phyloP scores from a whole-genome alignment of 768 basidiomycete genomes.

The Leccinum disarticulatum region DNA sequence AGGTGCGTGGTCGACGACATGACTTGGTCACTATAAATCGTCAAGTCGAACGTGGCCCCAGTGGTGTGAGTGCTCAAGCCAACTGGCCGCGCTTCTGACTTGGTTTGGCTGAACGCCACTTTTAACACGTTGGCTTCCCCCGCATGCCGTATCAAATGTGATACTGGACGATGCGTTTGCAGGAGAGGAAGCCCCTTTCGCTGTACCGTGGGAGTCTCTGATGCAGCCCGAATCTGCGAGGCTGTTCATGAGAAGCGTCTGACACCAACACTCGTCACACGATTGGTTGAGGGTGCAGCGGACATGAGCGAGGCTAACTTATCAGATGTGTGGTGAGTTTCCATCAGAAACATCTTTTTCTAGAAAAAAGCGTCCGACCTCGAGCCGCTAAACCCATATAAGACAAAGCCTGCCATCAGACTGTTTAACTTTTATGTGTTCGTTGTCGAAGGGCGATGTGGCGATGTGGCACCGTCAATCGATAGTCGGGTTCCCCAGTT shows the following conservation, averaged over 20 bases:
- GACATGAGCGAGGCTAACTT: slow-evolving; percentile 20
- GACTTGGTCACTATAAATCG: slow-evolving; percentile 39
- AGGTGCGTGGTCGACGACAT: slow-evolving; percentile 36
- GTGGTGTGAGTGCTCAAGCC: slow-evolving; percentile 21
- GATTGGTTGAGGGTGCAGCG: slow-evolving; percentile 15
- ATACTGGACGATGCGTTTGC: slow-evolving; percentile 32
- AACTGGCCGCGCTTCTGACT: neutral
- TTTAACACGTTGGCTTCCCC: slow-evolving; percentile 27
- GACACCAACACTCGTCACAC: slow-evolving; percentile 18
- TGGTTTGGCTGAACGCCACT: neutral
- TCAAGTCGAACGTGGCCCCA: slow-evolving; percentile 32
- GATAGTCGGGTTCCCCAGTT: slow-evolving; percentile 1
- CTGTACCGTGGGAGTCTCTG: slow-evolving; percentile 19
- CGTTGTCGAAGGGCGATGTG: slow-evolving; percentile 20
- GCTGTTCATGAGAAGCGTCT: slow-evolving; percentile 12
- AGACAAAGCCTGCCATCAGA: slow-evolving; percentile 35
- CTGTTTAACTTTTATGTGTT: slow-evolving; percentile 29
- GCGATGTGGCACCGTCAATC: slow-evolving; percentile 1
- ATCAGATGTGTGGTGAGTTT: slow-evolving; percentile 32
- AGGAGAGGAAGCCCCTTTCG: slow-evolving; percentile 15
- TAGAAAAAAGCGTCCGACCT: slow-evolving; percentile 30
- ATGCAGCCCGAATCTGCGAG: slow-evolving; percentile 25
- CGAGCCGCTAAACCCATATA: slow-evolving; percentile 16
- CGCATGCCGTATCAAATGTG: slow-evolving; percentile 24
- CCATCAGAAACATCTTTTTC: slow-evolving; percentile 25